phyloP scores from a whole-genome alignment of 2,329 filamentous ascomycete species.

The Xylariaceae sp. region DNA sequence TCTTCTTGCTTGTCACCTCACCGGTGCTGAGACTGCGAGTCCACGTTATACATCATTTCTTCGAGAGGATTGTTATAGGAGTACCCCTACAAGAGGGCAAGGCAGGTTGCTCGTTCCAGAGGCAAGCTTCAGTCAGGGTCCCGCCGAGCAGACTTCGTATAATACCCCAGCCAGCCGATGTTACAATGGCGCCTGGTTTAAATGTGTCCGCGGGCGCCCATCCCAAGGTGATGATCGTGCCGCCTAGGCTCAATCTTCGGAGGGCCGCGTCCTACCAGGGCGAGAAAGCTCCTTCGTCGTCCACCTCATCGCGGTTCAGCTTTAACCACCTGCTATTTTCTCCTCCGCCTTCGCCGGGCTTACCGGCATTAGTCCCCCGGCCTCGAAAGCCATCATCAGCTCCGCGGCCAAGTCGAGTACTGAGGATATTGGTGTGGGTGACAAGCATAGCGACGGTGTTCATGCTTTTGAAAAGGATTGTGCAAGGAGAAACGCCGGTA shows the following conservation, averaged over 20 bases:
- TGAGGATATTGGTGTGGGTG: constrained; percentile 52
- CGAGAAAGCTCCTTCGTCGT: constrained; percentile 50
- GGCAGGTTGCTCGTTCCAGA: too few relatives aligned
- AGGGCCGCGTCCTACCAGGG: constrained; percentile 52
- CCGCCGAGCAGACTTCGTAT: too few relatives aligned
- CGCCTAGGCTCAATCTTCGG: constrained; percentile 54
- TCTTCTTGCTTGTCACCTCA: constrained; percentile 10
- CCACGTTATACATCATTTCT: constrained; percentile 15
- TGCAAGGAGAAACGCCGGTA: constrained; percentile 29
- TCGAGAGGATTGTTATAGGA: too few relatives aligned
- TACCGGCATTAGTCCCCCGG: constrained; percentile 62
- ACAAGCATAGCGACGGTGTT: constrained; percentile 44
- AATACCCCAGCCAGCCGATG: not conserved
- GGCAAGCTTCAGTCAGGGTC: too few relatives aligned
- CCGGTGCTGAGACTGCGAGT: constrained; percentile 14
- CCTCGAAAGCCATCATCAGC: constrained; percentile 56
- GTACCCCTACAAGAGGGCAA: too few relatives aligned
- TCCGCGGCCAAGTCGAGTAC: constrained; percentile 52
- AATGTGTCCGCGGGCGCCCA: constrained; percentile 41
- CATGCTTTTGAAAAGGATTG: constrained; percentile 39
- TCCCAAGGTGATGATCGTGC: constrained; percentile 46
- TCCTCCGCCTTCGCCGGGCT: constrained; percentile 64
- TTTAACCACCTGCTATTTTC: constrained; percentile 60
- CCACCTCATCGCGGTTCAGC: constrained; percentile 57
- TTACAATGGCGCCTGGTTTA: constrained; percentile 41